phyloP scores from a whole-genome alignment of 176 grass and related monocot genomes.

The Panicum miliaceum region DNA sequence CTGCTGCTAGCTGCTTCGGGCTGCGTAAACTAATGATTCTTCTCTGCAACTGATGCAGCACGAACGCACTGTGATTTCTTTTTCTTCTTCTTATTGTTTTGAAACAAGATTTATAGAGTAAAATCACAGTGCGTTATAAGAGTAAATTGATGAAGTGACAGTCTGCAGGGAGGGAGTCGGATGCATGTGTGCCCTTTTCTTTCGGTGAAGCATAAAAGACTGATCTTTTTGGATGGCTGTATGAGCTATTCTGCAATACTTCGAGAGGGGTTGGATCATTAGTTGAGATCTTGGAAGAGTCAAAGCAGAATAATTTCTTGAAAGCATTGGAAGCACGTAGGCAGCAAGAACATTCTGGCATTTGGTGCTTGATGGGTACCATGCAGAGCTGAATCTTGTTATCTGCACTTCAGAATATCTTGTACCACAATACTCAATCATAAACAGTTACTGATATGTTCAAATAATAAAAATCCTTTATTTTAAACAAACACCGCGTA shows the following conservation, averaged over 20 bases:
- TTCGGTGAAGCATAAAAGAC: not conserved
- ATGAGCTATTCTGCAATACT: not conserved
- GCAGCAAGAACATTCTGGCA: constrained; percentile 12
- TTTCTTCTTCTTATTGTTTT: not conserved
- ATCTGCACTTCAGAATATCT: constrained; percentile 8
- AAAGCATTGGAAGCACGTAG: not conserved
- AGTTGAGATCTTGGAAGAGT: not conserved
- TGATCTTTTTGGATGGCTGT: not conserved
- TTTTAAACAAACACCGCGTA: not conserved
- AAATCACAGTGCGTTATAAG: not conserved
- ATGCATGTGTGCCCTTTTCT: not conserved
- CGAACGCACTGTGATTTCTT: not conserved
- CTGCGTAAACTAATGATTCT: not conserved
- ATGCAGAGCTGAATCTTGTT: not conserved
- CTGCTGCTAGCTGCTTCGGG: not conserved
- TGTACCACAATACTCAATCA: not conserved
- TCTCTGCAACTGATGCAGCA: not conserved
- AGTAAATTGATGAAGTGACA: not conserved
- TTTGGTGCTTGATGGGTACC: constrained; percentile 34
- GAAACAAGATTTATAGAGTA: not conserved
- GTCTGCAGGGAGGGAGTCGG: not conserved
- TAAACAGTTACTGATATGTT: not conserved
- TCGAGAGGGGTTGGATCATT: not conserved
- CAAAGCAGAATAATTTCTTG: not conserved
- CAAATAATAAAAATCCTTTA: not conserved